These are phyloP conservation scores for Vitis labrusca DNA, from an alignment of 164 flowering plant genomes.

Conservation along the genomic window DNA sequence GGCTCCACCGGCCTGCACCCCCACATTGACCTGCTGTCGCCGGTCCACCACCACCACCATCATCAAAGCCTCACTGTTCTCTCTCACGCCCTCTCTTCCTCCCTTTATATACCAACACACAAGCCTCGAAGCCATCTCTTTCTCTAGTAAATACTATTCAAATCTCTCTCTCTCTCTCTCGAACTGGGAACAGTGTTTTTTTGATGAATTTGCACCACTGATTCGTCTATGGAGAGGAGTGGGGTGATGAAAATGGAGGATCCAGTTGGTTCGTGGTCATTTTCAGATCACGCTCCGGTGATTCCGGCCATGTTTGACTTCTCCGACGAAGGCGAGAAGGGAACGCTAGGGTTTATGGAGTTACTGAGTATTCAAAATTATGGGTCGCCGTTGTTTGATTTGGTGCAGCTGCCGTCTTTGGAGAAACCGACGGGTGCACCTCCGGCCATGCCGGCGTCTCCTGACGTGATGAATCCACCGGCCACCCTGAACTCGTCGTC, in stretches of 20 bases:
- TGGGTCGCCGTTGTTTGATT: slow-evolving; percentile 20
- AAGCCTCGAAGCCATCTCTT: not conserved
- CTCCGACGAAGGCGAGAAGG: slow-evolving; percentile 11
- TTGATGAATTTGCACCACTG: slow-evolving; percentile 5
- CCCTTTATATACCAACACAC: not conserved
- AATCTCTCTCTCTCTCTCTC: slow-evolving; percentile 7
- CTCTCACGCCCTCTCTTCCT: slow-evolving; percentile 5
- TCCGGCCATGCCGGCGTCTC: slow-evolving; percentile 8
- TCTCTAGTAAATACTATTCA: not conserved
- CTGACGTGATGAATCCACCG: slow-evolving; percentile 37
- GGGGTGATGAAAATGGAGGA: slow-evolving; percentile 20
- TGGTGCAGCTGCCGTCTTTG: slow-evolving; percentile 3
- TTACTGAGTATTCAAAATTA: slow-evolving; percentile 34
- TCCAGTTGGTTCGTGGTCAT: slow-evolving; percentile 16
- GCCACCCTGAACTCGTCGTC: slow-evolving; percentile 59
- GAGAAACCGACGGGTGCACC: not conserved
- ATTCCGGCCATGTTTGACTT: slow-evolving; percentile 12
- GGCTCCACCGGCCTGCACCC: slow-evolving; percentile 11
- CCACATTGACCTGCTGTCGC: slow-evolving; percentile 30
- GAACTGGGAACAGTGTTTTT: not conserved
- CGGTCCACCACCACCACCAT: slow-evolving; percentile 20
- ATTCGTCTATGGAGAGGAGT: slow-evolving; percentile 13
- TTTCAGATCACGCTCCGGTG: slow-evolving; percentile 10
- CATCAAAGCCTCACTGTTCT: not conserved
- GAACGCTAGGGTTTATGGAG: slow-evolving; percentile 55